These are phyloP conservation scores for Lachnellula suecica DNA, from an alignment of 2,329 filamentous ascomycete genomes.

Conservation along the genomic window DNA sequence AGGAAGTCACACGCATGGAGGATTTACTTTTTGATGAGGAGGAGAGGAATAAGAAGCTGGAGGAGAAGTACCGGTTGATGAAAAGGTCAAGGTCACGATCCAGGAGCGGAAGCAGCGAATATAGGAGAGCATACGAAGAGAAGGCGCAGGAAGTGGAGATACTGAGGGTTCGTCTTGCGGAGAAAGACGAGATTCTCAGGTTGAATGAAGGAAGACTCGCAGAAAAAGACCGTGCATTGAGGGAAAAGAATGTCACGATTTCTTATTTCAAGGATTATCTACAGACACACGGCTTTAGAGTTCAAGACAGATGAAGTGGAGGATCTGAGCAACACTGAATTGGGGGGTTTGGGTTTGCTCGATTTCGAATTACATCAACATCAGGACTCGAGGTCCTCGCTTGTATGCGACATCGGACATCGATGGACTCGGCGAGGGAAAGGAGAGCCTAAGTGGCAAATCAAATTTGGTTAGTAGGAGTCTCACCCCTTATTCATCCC, in stretches of 20 bases:
- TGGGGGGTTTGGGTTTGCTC: background rate
- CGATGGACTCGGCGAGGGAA: background rate
- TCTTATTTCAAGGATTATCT: slow-evolving; percentile 15
- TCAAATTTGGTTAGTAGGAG: background rate
- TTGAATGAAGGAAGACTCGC: slow-evolving; percentile 17
- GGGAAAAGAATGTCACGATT: slow-evolving; percentile 1
- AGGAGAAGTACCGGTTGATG: slow-evolving; percentile 21
- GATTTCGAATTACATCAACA: background rate
- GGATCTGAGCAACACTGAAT: background rate
- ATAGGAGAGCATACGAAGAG: slow-evolving; percentile 22
- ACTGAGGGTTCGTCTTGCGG: slow-evolving; percentile 12
- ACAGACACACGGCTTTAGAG: slow-evolving; percentile 15
- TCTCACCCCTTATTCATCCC: background rate
- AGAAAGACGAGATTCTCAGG: slow-evolving; percentile 16
- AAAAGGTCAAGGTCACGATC: slow-evolving; percentile 12
- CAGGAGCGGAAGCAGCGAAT: slow-evolving; percentile 8
- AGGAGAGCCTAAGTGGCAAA: background rate
- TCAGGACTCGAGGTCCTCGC: background rate
- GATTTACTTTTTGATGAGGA: slow-evolving; percentile 15
- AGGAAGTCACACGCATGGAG: slow-evolving; percentile 12
- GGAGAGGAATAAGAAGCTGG: slow-evolving; percentile 17
- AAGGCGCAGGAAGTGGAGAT: slow-evolving; percentile 21
- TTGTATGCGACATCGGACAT: background rate
- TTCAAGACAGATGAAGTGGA: slow-evolving; percentile 14
- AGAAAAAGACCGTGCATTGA: slow-evolving; percentile 18